Percentiles rank a stretch among this genome's conserved stretches.
Evolutionary conservation across 2,329 filamentous ascomycete species (phyloP).

Genomic region (Fusarium odoratissimum): DNA sequence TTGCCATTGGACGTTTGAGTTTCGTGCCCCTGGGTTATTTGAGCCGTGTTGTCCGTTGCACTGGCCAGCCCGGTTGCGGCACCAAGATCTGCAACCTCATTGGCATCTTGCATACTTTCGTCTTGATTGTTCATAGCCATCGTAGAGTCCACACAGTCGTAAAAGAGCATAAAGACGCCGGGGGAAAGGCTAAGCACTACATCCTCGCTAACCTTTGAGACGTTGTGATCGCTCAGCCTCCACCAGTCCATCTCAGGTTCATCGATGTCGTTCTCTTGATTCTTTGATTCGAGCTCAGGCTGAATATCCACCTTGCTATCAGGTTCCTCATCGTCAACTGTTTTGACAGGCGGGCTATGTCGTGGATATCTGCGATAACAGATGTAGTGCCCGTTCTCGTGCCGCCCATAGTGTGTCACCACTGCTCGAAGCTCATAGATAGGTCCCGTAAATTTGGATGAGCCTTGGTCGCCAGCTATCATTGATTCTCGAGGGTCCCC

Average conservation of each 20-base stretch:
- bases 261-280: constrained; percentile 28
- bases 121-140: constrained; percentile 56
- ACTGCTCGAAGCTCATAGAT: constrained; percentile 85
- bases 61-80: not conserved
- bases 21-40: constrained; percentile 19
- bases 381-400: constrained; percentile 96
- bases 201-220: constrained; percentile 78
- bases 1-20: constrained; percentile 11
- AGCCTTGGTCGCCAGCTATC: constrained; percentile 67
- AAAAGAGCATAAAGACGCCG: constrained; percentile 97
- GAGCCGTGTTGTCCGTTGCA: constrained; percentile 1
- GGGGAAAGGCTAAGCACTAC: constrained; percentile 76
- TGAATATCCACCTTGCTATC: constrained; percentile 15
- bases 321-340: constrained; percentile 23
- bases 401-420: constrained; percentile 88
- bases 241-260: constrained; percentile 76
- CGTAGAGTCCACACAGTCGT: constrained; percentile 76
- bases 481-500: constrained; percentile 77
- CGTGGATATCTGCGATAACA: constrained; percentile 81
- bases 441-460: constrained; percentile 65
- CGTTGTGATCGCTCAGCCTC: constrained; percentile 89
- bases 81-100: constrained; percentile 28
- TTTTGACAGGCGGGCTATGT: constrained; percentile 20
- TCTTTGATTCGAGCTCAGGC: constrained; percentile 7
- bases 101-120: constrained; percentile 37